These are phyloP conservation scores for Drechslerella dactyloides DNA, from an alignment of 2,329 filamentous ascomycete species.

Conservation along the genomic window DNA sequence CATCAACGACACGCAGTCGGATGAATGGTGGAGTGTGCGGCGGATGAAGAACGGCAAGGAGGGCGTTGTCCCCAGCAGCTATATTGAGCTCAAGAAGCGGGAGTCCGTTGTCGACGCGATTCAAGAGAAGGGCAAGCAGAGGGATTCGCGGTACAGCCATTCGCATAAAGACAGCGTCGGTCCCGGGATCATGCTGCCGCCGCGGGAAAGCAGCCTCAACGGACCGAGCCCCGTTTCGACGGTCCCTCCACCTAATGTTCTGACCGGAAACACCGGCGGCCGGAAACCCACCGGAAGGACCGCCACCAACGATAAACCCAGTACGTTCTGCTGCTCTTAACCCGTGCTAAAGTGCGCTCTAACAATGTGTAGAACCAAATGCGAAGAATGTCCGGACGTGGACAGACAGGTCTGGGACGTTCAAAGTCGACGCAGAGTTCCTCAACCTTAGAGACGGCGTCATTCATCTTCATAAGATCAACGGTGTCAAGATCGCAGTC, in stretches of 20 bases:
- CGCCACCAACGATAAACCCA: constrained; percentile 48
- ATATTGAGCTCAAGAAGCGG: constrained; percentile 76
- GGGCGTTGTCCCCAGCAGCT: constrained; percentile 95
- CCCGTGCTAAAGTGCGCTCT: constrained; percentile 45
- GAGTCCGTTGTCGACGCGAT: constrained; percentile 10
- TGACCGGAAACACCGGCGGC: constrained; percentile 11
- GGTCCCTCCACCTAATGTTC: background rate
- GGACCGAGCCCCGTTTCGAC: constrained; percentile 53
- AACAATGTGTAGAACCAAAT: constrained; percentile 72
- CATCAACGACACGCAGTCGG: constrained; percentile 86
- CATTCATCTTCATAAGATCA: constrained; percentile 96
- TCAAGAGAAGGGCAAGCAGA: constrained; percentile 69
- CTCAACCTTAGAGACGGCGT: constrained; percentile 93
- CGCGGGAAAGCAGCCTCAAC: constrained; percentile 77
- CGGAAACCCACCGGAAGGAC: constrained; percentile 37
- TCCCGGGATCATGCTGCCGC: constrained; percentile 75
- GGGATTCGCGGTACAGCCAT: constrained; percentile 59
- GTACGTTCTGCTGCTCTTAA: constrained; percentile 49
- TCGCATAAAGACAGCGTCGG: constrained; percentile 65
- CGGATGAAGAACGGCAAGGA: constrained; percentile 90
- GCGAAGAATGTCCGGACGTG: constrained; percentile 81
- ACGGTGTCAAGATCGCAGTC: constrained; percentile 97
- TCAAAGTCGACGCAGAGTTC: constrained; percentile 97
- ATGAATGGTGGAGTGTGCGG: constrained; percentile 98
- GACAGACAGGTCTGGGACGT: constrained; percentile 94